These are phyloP conservation scores for Macaranga tanarius DNA, from an alignment of 441 rosid genomes.

Conservation along the genomic window DNA sequence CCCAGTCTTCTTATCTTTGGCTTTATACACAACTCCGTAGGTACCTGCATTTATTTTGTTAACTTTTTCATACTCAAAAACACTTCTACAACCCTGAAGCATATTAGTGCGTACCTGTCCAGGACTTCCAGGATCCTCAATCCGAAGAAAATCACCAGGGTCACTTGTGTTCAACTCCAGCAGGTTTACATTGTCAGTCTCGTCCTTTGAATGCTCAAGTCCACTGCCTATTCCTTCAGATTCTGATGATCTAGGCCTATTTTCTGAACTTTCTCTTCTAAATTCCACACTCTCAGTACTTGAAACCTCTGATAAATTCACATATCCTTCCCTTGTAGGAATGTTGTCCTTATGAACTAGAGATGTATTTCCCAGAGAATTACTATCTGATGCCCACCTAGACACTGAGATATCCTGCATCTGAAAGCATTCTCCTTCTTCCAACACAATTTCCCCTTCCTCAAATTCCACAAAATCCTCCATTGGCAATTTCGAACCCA, in stretches of 20 bases:
- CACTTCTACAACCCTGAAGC: slow-evolving; percentile 96
- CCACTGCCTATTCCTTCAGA: slow-evolving; percentile 55
- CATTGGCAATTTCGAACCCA: too few species aligned
- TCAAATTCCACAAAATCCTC: slow-evolving; percentile 21
- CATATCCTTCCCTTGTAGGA: background rate
- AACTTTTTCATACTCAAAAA: slow-evolving; percentile 87
- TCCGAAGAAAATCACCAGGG: slow-evolving; percentile 41
- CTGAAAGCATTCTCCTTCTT: slow-evolving; percentile 18
- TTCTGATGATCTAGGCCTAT: slow-evolving; percentile 52
- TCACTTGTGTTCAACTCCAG: slow-evolving; percentile 51
- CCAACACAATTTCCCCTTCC: slow-evolving; percentile 31
- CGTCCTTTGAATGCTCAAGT: slow-evolving; percentile 44
- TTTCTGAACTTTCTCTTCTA: slow-evolving; percentile 53
- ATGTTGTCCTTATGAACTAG: too few species aligned
- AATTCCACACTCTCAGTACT: slow-evolving; percentile 59
- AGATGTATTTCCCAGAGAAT: too few species aligned
- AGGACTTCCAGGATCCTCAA: slow-evolving; percentile 52
- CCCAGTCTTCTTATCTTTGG: slow-evolving; percentile 81
- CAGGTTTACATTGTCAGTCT: slow-evolving; percentile 49
- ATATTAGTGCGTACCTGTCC: slow-evolving; percentile 74
- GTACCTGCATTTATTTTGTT: slow-evolving; percentile 96
- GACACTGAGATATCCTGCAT: slow-evolving; percentile 84
- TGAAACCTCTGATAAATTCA: slow-evolving; percentile 58
- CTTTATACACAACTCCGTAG: slow-evolving; percentile 93
- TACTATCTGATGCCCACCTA: slow-evolving; percentile 71